phyloP scores from a whole-genome alignment of 2,329 filamentous ascomycete genomes.

The Macrophomina tecta region DNA sequence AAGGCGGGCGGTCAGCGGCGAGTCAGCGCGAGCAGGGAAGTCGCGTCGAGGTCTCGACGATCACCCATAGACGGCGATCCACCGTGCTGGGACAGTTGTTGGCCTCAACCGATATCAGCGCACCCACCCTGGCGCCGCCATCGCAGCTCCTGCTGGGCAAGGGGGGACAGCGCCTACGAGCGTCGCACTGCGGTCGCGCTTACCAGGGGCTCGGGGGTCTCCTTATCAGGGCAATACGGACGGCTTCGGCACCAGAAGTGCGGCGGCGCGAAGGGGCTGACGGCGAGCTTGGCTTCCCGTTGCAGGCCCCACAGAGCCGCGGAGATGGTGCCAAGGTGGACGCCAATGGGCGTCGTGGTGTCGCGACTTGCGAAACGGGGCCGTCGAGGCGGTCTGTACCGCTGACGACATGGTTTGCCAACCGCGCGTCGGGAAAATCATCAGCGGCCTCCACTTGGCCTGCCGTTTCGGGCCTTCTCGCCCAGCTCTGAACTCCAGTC shows the following conservation, averaged over 20 bases:
- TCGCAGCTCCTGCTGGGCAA: constrained; percentile 9
- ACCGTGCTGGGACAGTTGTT: constrained; percentile 15
- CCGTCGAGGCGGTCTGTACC: constrained; percentile 22
- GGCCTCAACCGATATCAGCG: constrained; percentile 21
- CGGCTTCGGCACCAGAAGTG: constrained; percentile 1
- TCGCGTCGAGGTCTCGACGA: constrained; percentile 16
- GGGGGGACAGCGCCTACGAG: constrained; percentile 1
- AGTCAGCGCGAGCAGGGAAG: constrained; percentile 7
- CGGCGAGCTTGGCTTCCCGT: constrained; percentile 12
- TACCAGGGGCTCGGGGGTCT: constrained; percentile 16
- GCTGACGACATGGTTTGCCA: constrained; percentile 21
- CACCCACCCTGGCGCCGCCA: constrained; percentile 10
- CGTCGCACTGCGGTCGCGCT: constrained; percentile 9
- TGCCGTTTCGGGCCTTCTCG: constrained; percentile 15
- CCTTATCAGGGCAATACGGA: constrained; percentile 26
- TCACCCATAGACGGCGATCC: constrained; percentile 25
- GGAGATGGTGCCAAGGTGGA: constrained; percentile 10
- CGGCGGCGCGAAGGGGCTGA: background rate
- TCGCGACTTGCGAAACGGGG: constrained; percentile 19
- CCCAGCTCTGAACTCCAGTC: constrained; percentile 17
- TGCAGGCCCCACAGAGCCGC: constrained; percentile 20
- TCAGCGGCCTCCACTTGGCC: constrained; percentile 13
- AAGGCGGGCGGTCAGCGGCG: background rate
- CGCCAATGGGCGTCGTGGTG: constrained; percentile 18
- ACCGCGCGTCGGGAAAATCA: constrained; percentile 21